Evolutionary conservation across 1,139 yeast species (phyloP).

Genomic region (Hyphopichia fennica): DNA sequence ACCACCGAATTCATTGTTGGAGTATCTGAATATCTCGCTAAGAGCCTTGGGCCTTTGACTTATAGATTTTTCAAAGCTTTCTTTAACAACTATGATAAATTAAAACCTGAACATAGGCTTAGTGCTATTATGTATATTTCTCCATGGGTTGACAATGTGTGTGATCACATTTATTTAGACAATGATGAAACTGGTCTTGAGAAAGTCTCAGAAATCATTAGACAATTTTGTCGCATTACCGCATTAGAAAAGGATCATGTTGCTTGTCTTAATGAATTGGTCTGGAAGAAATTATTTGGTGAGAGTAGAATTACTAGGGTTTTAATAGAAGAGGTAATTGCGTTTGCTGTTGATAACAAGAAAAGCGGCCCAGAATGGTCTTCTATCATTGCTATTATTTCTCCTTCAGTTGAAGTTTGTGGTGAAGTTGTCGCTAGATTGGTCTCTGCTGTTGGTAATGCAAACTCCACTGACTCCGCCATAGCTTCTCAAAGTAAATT

Average conservation of each 20-base stretch:
- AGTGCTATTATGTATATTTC: constrained; percentile 56
- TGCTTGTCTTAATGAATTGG: constrained; percentile 43
- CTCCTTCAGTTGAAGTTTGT: constrained; percentile 75
- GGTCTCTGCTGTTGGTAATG: constrained; percentile 51
- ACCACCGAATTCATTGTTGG: constrained; percentile 63
- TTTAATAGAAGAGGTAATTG: constrained; percentile 70
- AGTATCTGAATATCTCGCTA: constrained; percentile 59
- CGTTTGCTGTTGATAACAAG: constrained; percentile 73
- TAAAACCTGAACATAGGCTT: constrained; percentile 32
- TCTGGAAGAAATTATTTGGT: constrained; percentile 70
- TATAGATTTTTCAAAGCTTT: constrained; percentile 62
- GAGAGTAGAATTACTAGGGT: constrained; percentile 61
- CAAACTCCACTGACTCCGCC: constrained; percentile 46
- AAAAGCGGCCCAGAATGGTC: constrained; percentile 73
- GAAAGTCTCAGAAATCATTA: constrained; percentile 58
- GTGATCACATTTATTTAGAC: constrained; percentile 53
- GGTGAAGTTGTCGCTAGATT: constrained; percentile 62
- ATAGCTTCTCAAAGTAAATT: constrained; percentile 65
- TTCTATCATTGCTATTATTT: constrained; percentile 58
- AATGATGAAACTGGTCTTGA: constrained; percentile 61
- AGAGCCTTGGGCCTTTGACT: constrained; percentile 59
- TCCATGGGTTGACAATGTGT: constrained; percentile 79
- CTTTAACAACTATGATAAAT: constrained; percentile 53
- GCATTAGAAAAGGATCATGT: constrained; percentile 45
- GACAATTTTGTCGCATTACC: constrained; percentile 65